Evolutionary conservation across 495 filamentous ascomycete genomes (phyloP).

Genomic region (Xylaria curta): DNA sequence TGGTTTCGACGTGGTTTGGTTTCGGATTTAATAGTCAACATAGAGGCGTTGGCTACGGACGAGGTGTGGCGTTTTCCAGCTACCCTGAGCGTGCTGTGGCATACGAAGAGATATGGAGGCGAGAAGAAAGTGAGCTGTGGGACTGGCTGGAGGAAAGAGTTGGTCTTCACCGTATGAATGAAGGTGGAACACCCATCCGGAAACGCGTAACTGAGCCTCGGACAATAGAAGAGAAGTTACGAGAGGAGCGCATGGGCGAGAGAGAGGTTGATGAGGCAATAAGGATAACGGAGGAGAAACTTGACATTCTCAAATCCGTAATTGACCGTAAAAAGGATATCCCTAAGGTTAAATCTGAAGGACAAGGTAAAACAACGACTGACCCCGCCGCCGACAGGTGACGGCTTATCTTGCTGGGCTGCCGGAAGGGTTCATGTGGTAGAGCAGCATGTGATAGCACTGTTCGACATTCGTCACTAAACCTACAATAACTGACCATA

Average conservation of each 20-base stretch:
- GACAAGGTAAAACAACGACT: slow-evolving; percentile 28
- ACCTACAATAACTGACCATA: slow-evolving; percentile 32
- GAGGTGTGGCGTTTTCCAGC: slow-evolving; percentile 45
- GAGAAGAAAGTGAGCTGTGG: slow-evolving; percentile 92
- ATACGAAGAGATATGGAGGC: slow-evolving; percentile 92
- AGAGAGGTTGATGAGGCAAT: slow-evolving; percentile 86
- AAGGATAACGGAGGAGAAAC: slow-evolving; percentile 78
- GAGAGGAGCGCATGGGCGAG: slow-evolving; percentile 76
- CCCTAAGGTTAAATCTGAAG: slow-evolving; percentile 22
- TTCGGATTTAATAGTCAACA: slow-evolving; percentile 52
- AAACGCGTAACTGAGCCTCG: slow-evolving; percentile 52
- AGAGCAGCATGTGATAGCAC: slow-evolving; percentile 16
- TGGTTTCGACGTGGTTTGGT: slow-evolving; percentile 63
- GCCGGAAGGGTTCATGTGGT: neutral
- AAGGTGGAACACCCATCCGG: slow-evolving; percentile 45
- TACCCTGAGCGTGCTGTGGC: slow-evolving; percentile 75
- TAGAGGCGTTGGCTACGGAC: slow-evolving; percentile 42
- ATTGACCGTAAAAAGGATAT: slow-evolving; percentile 62
- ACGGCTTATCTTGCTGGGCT: neutral
- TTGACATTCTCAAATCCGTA: slow-evolving; percentile 75
- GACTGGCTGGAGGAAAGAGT: slow-evolving; percentile 92
- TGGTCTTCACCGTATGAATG: slow-evolving; percentile 70
- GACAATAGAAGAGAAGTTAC: slow-evolving; percentile 60
- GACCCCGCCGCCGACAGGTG: slow-evolving; percentile 21
- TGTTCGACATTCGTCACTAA: slow-evolving; percentile 25